Base-by-base conservation (phyloP, 768 basidiomycete genomes). In the Mycena epipterygia region DNA sequence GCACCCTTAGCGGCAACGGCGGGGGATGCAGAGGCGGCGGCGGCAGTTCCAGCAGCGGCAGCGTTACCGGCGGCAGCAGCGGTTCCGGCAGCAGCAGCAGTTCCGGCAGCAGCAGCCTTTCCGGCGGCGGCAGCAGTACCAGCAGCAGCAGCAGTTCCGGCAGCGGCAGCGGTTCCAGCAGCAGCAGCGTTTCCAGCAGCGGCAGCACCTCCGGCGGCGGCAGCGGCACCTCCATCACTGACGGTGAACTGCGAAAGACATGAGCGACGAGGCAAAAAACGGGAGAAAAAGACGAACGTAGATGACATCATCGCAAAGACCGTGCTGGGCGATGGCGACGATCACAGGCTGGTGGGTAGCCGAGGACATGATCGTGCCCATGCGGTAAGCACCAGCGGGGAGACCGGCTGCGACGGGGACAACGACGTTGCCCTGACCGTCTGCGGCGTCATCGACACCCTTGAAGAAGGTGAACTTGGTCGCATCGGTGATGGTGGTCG, bases 251-350 rank as follows among this genome's bases (percentile, higher is more conserved):
- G 44, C 19, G 59, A 37, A 67, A 46, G 42, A 56, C 52, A 35
- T 51, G 72, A 59, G 58, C 30, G 63, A 6, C 27, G 48, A 37
- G 35, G 14, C 8, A 37, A 35, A 41, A 70, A 52, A 59, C 25
- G 60, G n/a, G 0, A 58, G 41, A 30, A 62, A 48, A 44, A 5
- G 46, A 84, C 87, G 72, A 70, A 90, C 87, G 79, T 91, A 91
- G 78, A 88, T 76, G 57, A 81, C 82, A 75, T 93, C 91, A 76
- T 92, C 89, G 35, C 90, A 75, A 25, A 81, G 78, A 68, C 90
- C 90, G 71, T 89, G 91, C 73, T 89, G 90, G 21, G 87, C 90
- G 53, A 92, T 77, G 21, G 90, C 83, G 49, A 87, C 89, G 64
- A 90, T 79, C 56, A 81, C 85, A 5, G 88, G 90, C 72, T 87